Evolutionary conservation across 805 yeast genomes (phyloP), one percentile per base, ranked within the genome.

Genomic region (Hanseniaspora vineae): DNA sequence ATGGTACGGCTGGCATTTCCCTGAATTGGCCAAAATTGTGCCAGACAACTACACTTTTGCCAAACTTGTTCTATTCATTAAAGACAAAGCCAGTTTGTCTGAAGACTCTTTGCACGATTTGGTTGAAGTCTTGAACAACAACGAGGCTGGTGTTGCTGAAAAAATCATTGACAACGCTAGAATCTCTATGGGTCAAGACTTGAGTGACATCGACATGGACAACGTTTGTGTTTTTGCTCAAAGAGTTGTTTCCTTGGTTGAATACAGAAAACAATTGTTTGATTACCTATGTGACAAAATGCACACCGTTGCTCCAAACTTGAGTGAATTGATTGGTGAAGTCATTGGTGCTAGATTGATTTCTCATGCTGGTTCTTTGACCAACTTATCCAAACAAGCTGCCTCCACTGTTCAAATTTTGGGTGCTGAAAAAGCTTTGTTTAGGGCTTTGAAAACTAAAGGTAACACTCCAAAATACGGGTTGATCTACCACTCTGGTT

Each of bases 1-100:
- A 71, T 88, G 97, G 97, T 88, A 88, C 71, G 95, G 96, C 60
- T 88, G 97, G 97, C 97, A 88, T 67, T 88, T 92, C 81, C 97
- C 97, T 50, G 97, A 88, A 72, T 78, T 88, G 70, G 92, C 94
- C 59, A 85, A 84, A 70, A 77, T 89, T 60, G 94, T 85, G 47
- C 79, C 86, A 56, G 96, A 89, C 69, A 88, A 87, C 75, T 84
- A 84, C 72, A 71, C 75, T 53, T 89, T 76, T 67, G 96, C 97
- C 57, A 79, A 76, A 66, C 76, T 90, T 53, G 85, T 87, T 52
- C 70, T 87, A 53, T 75, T 76, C 69, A 86, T 92, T 65, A 78
- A 79, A 69, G 95, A 92, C 72, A 92, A 92, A 73, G 73, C 88
- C 49, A 76, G 85, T 48, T 73, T 92, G 58, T 73, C 76, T 53